Conservation (phyloP, 192 early-diverging fungal species). For the Coemansia sp. region DNA sequence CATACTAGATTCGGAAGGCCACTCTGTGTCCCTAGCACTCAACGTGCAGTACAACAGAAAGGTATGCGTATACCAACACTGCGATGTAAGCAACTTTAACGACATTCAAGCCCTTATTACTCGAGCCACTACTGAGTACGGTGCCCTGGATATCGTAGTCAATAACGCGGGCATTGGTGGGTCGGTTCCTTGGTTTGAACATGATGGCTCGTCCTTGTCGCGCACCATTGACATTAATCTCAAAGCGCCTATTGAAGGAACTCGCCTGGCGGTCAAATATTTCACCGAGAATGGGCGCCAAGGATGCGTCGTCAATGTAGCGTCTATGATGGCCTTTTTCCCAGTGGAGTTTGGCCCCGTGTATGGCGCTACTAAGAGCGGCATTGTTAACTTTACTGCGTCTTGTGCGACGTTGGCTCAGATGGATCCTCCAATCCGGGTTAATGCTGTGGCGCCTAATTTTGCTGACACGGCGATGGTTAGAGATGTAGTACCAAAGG, state of each 20-base stretch:
- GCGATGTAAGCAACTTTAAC: slow-evolving; percentile 53
- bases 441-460: slow-evolving; percentile 66
- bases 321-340: slow-evolving; percentile 70
- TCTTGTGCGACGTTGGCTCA: slow-evolving; percentile 46
- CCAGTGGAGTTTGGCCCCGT: slow-evolving; percentile 61
- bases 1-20: slow-evolving; percentile 51
- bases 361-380: slow-evolving; percentile 77
- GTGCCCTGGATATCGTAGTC: slow-evolving; percentile 58
- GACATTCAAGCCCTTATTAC: slow-evolving; percentile 42
- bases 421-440: slow-evolving; percentile 51
- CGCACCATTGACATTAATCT: slow-evolving; percentile 73
- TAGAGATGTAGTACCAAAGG: slow-evolving; percentile 9
- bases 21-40: slow-evolving; percentile 35
- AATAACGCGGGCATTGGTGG: slow-evolving; percentile 68
- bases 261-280: slow-evolving; percentile 66
- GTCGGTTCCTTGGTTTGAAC: slow-evolving; percentile 44
- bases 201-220: slow-evolving; percentile 47
- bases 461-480: slow-evolving; percentile 59
- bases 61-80: slow-evolving; percentile 47
- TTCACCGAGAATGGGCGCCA: slow-evolving; percentile 51
- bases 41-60: slow-evolving; percentile 18
- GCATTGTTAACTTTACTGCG: slow-evolving; percentile 64
- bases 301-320: slow-evolving; percentile 75
- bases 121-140: slow-evolving; percentile 55
- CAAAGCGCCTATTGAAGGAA: slow-evolving; percentile 72